A percentile compares a stretch with the other conserved stretches of the same genome.
phyloP scores from a whole-genome alignment of 352 stramenopile species.

The Elongisporangium undulatum region DNA sequence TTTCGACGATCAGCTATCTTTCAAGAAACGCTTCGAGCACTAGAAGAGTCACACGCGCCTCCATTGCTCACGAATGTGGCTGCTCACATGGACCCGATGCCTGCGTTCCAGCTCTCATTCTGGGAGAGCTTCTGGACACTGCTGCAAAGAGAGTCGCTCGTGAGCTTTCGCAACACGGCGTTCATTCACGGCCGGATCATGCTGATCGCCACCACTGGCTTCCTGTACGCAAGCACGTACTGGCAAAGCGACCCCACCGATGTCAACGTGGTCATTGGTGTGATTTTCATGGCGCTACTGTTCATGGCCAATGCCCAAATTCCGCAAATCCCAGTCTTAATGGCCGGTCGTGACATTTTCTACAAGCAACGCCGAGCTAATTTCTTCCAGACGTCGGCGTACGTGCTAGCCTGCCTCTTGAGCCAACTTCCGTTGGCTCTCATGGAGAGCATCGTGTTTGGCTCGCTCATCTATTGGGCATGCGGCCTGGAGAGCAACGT shows the following conservation, averaged over 20 bases:
- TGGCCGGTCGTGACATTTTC: constrained; percentile 35
- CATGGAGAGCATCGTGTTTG: constrained; percentile 63
- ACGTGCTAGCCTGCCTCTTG: constrained; percentile 31
- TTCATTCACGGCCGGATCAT: neutral
- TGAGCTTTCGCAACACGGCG: constrained; percentile 20
- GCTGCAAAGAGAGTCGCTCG: constrained; percentile 26
- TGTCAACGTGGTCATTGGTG: constrained; percentile 36
- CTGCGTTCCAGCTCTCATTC: constrained; percentile 18
- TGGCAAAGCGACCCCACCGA: constrained; percentile 8
- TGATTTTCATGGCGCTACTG: constrained; percentile 66
- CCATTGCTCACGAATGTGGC: constrained; percentile 13
- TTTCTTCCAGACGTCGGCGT: constrained; percentile 58
- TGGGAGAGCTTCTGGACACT: constrained; percentile 30
- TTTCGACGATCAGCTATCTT: constrained; percentile 14
- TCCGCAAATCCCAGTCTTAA: constrained; percentile 51
- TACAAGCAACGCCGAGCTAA: constrained; percentile 73
- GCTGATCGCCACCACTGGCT: neutral
- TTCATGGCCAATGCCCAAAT: constrained; percentile 51
- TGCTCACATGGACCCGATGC: constrained; percentile 19
- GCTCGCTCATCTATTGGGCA: constrained; percentile 68
- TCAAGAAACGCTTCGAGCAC: constrained; percentile 8
- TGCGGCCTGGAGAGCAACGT: constrained; percentile 40
- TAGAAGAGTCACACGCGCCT: constrained; percentile 11
- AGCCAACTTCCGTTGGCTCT: constrained; percentile 22
- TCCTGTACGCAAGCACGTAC: neutral